phyloP scores from a whole-genome alignment of 176 grass and related monocot species.

The Aegilops sharonensis region DNA sequence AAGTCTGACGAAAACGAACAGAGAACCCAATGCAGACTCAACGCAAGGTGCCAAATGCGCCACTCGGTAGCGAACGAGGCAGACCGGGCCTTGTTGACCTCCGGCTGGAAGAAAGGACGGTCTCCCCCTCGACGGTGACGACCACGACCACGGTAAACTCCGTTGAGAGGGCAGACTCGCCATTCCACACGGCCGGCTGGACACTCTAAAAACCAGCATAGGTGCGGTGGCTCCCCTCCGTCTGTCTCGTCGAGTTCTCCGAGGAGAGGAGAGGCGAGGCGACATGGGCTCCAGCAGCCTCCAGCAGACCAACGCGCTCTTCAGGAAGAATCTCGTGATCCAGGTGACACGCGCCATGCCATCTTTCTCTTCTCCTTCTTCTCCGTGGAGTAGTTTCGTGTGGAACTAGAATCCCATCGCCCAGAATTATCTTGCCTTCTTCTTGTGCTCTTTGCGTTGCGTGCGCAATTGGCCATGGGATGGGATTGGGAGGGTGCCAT shows the following conservation, averaged over 20 bases:
- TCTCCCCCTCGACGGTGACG: neutral
- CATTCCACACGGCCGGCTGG: slow-evolving; percentile 26
- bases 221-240: too few relatives aligned
- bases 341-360: slow-evolving; percentile 30
- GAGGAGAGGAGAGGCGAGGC: neutral
- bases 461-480: neutral
- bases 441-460: neutral
- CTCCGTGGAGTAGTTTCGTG: neutral
- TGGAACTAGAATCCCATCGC: neutral
- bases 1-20: neutral
- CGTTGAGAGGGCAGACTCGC: neutral
- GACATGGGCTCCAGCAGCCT: slow-evolving; percentile 30
- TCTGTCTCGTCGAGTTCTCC: neutral
- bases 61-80: neutral
- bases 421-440: neutral
- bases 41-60: neutral
- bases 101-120: neutral
- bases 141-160: slow-evolving; percentile 22
- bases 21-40: slow-evolving; percentile 8
- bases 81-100: neutral
- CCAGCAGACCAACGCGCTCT: slow-evolving; percentile 51
- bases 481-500: neutral
- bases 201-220: neutral
- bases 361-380: neutral
- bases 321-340: slow-evolving; percentile 58